Conservation (phyloP, 768 basidiomycete species). For the Agaricus subrufescens region DNA sequence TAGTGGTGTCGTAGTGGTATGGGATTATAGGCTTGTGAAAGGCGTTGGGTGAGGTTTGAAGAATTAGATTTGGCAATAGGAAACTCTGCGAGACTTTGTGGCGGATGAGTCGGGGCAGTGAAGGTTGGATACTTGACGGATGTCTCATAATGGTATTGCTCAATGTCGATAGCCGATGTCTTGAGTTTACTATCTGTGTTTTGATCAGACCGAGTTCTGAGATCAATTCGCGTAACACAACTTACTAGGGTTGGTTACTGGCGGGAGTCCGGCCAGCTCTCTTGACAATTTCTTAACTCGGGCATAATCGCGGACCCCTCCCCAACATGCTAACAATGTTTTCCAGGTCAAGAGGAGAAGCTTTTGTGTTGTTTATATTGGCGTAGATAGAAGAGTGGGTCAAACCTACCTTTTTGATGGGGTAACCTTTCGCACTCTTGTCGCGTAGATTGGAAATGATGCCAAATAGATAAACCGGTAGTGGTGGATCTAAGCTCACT, state of each 20-base stretch:
- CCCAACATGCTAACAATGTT: constrained; percentile 84
- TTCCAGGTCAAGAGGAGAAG: constrained; percentile 95
- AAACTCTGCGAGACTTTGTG: constrained; percentile 28
- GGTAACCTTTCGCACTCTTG: constrained; percentile 92
- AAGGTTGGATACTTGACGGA: constrained; percentile 97
- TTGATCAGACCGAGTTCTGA: neutral
- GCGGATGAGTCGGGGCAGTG: constrained; percentile 47
- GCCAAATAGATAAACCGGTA: constrained; percentile 89
- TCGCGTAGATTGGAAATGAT: constrained; percentile 88
- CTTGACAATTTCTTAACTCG: constrained; percentile 83
- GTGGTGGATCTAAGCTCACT: constrained; percentile 95
- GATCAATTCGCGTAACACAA: neutral
- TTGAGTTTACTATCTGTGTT: constrained; percentile 66
- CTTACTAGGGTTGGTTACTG: constrained; percentile 35
- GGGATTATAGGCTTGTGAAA: constrained; percentile 89
- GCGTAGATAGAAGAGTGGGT: constrained; percentile 1
- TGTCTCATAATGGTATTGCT: constrained; percentile 85
- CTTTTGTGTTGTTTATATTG: constrained; percentile 33
- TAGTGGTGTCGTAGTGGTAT: constrained; percentile 94
- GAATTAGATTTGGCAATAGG: constrained; percentile 29
- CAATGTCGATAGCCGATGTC: constrained; percentile 86
- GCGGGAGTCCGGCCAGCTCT: constrained; percentile 76
- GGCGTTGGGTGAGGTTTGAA: constrained; percentile 47
- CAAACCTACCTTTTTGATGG: constrained; percentile 83
- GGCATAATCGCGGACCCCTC: constrained; percentile 82